A percentile compares a stretch with the other conserved stretches of the same genome.
Evolutionary conservation across 208 protist species (phyloP).

Genomic region (Vickermania ingenoplastis): DNA sequence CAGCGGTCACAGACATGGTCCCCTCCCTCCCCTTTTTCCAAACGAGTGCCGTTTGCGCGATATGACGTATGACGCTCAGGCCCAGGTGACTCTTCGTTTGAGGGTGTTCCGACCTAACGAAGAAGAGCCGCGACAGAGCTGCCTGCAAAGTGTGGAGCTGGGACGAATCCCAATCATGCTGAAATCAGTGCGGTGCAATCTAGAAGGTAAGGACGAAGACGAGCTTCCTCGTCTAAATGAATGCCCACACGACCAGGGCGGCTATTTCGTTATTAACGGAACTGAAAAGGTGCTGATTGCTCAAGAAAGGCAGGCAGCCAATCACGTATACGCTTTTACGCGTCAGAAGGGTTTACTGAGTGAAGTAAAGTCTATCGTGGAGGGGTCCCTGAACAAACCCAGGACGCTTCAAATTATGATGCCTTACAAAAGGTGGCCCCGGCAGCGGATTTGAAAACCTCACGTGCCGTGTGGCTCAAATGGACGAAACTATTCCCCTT

Average conservation of each 20-base stretch:
- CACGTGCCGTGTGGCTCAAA: slow-evolving; percentile 41
- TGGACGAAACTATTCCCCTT: slow-evolving; percentile 1
- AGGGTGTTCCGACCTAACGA: slow-evolving; percentile 18
- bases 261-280: slow-evolving; percentile 98
- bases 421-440: slow-evolving; percentile 10
- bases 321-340: slow-evolving; percentile 93
- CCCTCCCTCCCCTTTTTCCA: slow-evolving; percentile 63
- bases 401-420: slow-evolving; percentile 92
- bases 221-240: slow-evolving; percentile 81
- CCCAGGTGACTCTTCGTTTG: slow-evolving; percentile 43
- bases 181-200: slow-evolving; percentile 83
- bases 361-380: slow-evolving; percentile 73
- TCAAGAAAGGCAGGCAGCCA: slow-evolving; percentile 88
- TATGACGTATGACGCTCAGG: slow-evolving; percentile 6
- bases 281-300: slow-evolving; percentile 95
- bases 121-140: slow-evolving; percentile 15
- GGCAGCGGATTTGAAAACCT: slow-evolving; percentile 64
- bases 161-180: slow-evolving; percentile 95
- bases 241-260: slow-evolving; percentile 93
- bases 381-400: slow-evolving; percentile 71
- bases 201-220: slow-evolving; percentile 46
- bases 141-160: slow-evolving; percentile 30
- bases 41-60: not conserved
- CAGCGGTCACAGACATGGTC: slow-evolving; percentile 29
- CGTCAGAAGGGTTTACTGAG: slow-evolving; percentile 89